Evolutionary conservation across 495 filamentous ascomycete species (phyloP), one percentile per base, ranked within the genome.

Genomic region (Rhypophila decipiens): DNA sequence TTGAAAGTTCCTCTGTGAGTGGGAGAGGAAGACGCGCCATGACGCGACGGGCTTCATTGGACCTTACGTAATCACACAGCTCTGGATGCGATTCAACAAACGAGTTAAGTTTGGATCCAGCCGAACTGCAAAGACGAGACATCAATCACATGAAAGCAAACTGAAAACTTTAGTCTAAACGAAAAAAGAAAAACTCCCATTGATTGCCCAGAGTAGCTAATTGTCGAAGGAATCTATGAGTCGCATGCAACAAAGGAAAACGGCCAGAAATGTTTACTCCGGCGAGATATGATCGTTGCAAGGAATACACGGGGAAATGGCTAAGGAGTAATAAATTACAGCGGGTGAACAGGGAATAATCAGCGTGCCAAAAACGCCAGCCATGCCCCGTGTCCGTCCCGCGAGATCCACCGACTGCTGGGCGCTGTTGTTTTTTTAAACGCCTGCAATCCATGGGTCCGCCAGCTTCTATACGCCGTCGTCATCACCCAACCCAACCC

Each of bases 301-400:
- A 64, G 66, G 65, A 77, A 77, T 70, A 75, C 73, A 75, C 72
- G 65, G 70, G 68, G 73, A 63, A 72, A 74, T 72, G 69, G 71
- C 69, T 70, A 60, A 52, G 58, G 65, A 71, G 68, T 73, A n/a
- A 74, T 79, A 78, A 75, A 78, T 77, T 80, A 80, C 76, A 80
- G 72, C 71, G 72, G 72, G 57, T 55, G 64, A 53, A 50, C 53
- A 47, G 17, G 50, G 49, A 48, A 54, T 46, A 55, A 55, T 51
- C 59, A 49, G 60, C 60, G 57, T 58, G 52, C 57, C 57, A 54
- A 37, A 54, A 60, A 63, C 60, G 60, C 60, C 60, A 53, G 52
- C 60, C 46, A 58, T 60, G 57, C 54, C n/a, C 56, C 57, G 49
- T 54, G 50, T 58, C 49, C 55, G 17, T 49, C 56, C 60, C 60